Base-by-base conservation (phyloP, 805 yeast species). In the Metschnikowia hibisci region DNA sequence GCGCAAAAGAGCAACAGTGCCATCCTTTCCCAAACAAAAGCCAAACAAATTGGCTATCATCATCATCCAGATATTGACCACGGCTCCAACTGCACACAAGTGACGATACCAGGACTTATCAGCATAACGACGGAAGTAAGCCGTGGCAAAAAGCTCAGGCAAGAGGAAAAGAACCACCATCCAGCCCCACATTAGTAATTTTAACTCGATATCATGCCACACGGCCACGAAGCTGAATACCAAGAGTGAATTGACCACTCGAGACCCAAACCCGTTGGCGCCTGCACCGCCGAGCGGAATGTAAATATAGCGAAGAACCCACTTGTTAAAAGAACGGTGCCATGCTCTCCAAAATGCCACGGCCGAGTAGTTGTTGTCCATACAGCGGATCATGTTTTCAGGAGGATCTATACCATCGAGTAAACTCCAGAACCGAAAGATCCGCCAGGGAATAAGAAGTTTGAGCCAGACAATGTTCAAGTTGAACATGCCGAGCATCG, bases 281-380 rank as follows among this genome's bases (percentile, higher is more conserved):
- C 53, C 54, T 0, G 97, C 96, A 4, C 74, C 75, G 9, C 98
- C 98, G 47, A 93, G 66, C 3, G 99, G 99, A 16, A 93, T 74
- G 55, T 93, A 93, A 32, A 93, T 77, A 62, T 93, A 93, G 48
- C 96, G 74, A 20, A 86, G 77, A 27, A 87, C 84, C 95, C 96
- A 93, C 53, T 84, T 77, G 65, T 91, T 90, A 67, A 73, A 93
- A 37, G 95, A 84, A 57, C 98, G 78, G 64, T 93, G 99, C 99
- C 99, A 93, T 3, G 96, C 95, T 59, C 98, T 77, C 99, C 99
- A 93, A 62, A 93, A 93, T n/a, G 93, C 88, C 48, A 87, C 63
- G 0, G 96, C 93, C 27, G 95, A 84, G 62, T 82, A 93, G 64
- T 93, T 93, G 64, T 93, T 88, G 61, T 88, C 86, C 80, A 93